Conservation (phyloP, 2,329 filamentous ascomycete genomes). For the Aspergillus niger region DNA sequence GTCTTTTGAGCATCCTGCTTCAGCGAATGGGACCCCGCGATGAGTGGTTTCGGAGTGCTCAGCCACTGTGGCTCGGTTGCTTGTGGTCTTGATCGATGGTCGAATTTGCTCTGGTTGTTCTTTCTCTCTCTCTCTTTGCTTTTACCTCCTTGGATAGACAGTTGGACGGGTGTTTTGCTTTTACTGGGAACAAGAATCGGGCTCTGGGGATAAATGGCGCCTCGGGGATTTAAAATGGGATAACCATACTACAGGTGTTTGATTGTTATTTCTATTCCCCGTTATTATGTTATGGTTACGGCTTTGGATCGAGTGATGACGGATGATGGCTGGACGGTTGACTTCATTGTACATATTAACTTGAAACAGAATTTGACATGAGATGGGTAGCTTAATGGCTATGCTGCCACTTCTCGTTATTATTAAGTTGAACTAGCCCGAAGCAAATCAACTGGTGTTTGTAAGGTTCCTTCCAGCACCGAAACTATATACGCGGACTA, state of each 20-base stretch:
- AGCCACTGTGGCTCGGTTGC: conserved; percentile 17
- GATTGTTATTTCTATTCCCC: conserved; percentile 22
- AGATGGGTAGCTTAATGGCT: conserved; percentile 10
- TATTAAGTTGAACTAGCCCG: no score
- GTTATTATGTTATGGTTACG: conserved; percentile 21
- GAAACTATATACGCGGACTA: background rate
- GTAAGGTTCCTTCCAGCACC: background rate
- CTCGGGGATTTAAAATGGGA: conserved; percentile 28
- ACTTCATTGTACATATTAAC: conserved; percentile 33
- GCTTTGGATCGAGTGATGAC: background rate
- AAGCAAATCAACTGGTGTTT: background rate
- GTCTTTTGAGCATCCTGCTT: conserved; percentile 34
- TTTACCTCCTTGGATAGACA: conserved; percentile 35
- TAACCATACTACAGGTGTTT: conserved; percentile 30
- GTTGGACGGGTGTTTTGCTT: conserved; percentile 31
- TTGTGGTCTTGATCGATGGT: conserved; percentile 14
- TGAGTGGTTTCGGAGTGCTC: conserved; percentile 22
- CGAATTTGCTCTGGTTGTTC: conserved; percentile 1
- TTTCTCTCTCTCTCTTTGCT: conserved; percentile 19
- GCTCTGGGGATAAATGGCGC: conserved; percentile 31
- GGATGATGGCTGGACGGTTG: conserved; percentile 10
- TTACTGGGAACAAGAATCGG: conserved; percentile 25
- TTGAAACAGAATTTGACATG: conserved; percentile 13
- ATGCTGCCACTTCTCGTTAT: conserved; percentile 13
- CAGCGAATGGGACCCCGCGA: conserved; percentile 36